These are phyloP conservation scores for Chalciporus chontae DNA, from an alignment of 768 basidiomycete genomes.

Conservation along the genomic window DNA sequence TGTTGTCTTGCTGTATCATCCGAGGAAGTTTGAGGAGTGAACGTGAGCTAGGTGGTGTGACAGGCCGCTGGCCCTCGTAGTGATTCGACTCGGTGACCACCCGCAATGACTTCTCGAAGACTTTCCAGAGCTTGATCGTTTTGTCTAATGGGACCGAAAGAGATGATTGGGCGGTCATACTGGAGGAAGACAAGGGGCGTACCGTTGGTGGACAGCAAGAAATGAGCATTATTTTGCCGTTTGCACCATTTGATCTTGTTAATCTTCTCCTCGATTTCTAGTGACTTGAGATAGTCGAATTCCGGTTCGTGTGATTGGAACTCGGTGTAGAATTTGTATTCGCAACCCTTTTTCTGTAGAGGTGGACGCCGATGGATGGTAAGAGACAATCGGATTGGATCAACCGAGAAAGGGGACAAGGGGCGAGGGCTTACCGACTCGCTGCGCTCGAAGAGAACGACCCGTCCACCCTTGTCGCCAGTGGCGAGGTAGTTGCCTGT, in stretches of 20 bases:
- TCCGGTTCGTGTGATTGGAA: slow-evolving; percentile 99
- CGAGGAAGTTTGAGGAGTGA: slow-evolving; percentile 81
- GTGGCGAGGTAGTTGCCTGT: slow-evolving; percentile 99
- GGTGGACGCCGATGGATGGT: slow-evolving; percentile 15
- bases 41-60: slow-evolving; percentile 56
- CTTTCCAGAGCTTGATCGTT: slow-evolving; percentile 99
- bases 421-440: slow-evolving; percentile 67
- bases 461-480: slow-evolving; percentile 98
- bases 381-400: slow-evolving; percentile 31
- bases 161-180: neutral
- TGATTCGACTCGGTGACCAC: slow-evolving; percentile 98
- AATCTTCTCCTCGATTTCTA: slow-evolving; percentile 99
- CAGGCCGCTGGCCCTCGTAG: slow-evolving; percentile 68
- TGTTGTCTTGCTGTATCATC: slow-evolving; percentile 93
- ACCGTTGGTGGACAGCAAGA: slow-evolving; percentile 97
- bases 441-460: slow-evolving; percentile 97
- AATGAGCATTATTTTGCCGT: slow-evolving; percentile 96
- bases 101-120: slow-evolving; percentile 96
- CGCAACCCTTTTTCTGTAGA: slow-evolving; percentile 95
- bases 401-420: slow-evolving; percentile 20
- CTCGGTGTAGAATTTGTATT: slow-evolving; percentile 99
- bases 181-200: slow-evolving; percentile 15
- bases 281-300: slow-evolving; percentile 98
- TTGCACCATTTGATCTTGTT: slow-evolving; percentile 99
- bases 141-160: slow-evolving; percentile 63